phyloP scores from a whole-genome alignment of 306 rosid genomes.

The Albizia julibrissin region DNA sequence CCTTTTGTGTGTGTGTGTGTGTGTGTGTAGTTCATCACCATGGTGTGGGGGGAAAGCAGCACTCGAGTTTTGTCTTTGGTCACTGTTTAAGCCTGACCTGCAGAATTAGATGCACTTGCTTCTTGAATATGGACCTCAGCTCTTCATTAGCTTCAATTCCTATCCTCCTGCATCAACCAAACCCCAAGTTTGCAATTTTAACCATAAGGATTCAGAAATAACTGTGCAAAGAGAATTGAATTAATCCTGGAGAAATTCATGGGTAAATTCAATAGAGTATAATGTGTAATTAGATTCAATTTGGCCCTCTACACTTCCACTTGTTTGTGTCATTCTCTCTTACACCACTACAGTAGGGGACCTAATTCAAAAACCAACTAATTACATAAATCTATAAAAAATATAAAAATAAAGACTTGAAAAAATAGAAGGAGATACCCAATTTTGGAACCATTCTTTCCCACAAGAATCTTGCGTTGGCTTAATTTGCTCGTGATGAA shows the following conservation, averaged over 20 bases:
- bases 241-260: background rate
- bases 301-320: background rate
- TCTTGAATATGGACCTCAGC: constrained; percentile 85
- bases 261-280: background rate
- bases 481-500: constrained; percentile 71
- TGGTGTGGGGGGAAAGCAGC: constrained; percentile 34
- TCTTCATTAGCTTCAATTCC: constrained; percentile 97
- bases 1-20: no score
- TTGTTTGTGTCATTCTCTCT: background rate
- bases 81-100: constrained; percentile 70
- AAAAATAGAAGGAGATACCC: constrained; percentile 55
- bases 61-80: constrained; percentile 19
- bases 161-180: constrained; percentile 70
- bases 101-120: constrained; percentile 88
- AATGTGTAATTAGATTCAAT: background rate
- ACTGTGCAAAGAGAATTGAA: background rate
- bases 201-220: constrained; percentile 18
- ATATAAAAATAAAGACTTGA: background rate
- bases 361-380: background rate
- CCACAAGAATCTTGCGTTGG: constrained; percentile 92
- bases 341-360: background rate
- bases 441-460: constrained; percentile 90
- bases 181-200: background rate
- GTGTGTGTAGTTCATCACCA: constrained; percentile 32
- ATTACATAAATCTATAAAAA: background rate